These are phyloP conservation scores for Alternaria hordeiaustralica DNA, from an alignment of 2,329 filamentous ascomycete genomes.

Conservation along the genomic window DNA sequence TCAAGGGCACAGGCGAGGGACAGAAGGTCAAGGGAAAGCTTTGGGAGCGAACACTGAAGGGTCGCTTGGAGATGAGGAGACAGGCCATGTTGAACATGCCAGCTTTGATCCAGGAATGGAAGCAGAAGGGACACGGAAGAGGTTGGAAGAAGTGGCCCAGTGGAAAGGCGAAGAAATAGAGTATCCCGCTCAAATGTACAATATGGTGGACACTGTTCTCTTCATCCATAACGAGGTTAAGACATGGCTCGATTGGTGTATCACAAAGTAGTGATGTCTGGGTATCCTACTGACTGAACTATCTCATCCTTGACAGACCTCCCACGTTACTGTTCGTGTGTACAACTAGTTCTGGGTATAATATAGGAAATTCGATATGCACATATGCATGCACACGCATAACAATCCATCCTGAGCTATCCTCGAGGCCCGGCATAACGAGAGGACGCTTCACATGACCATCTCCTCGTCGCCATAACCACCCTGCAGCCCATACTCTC, in stretches of 20 bases:
- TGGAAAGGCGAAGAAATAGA: conserved; percentile 33
- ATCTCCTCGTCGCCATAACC: conserved; percentile 48
- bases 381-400: background rate
- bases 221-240: background rate
- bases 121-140: conserved; percentile 74
- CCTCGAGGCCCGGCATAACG: background rate
- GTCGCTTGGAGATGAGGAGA: conserved; percentile 84
- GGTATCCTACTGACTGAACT: conserved; percentile 6
- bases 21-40: conserved; percentile 94
- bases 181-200: background rate
- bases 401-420: background rate
- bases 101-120: conserved; percentile 89
- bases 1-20: conserved; percentile 92
- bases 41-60: conserved; percentile 86
- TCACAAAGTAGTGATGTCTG: background rate
- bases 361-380: background rate
- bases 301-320: conserved; percentile 1
- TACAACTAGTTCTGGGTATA: conserved; percentile 8
- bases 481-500: conserved; percentile 55
- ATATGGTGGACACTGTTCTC: background rate
- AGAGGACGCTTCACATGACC: conserved; percentile 43
- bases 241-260: background rate
- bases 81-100: conserved; percentile 96
- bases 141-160: conserved; percentile 78
- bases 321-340: background rate